Conservation (phyloP, 176 grass and related monocot species). For the Musa acuminata region DNA sequence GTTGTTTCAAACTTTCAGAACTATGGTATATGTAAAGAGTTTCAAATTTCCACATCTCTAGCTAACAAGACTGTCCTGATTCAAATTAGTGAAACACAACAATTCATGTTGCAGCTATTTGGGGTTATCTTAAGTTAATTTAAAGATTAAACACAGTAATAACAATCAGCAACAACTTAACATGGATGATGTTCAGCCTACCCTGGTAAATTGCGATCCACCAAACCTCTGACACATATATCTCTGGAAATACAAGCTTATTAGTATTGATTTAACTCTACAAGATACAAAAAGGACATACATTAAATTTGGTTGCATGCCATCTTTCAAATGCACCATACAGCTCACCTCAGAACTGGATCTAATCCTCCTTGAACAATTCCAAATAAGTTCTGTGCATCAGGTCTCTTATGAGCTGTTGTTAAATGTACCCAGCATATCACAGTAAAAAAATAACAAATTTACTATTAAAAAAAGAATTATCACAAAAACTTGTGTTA, state of each 20-base stretch:
- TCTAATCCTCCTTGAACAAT: constrained; percentile 98
- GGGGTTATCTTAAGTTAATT: neutral
- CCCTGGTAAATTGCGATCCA: constrained; percentile 89
- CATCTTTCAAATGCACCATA: neutral
- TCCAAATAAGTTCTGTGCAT: constrained; percentile 88
- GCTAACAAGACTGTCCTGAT: too few relatives aligned
- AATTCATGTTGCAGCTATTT: neutral
- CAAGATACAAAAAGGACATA: neutral
- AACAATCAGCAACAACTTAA: neutral
- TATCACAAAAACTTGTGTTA: neutral
- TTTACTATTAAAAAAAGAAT: neutral
- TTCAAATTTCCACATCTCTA: too few relatives aligned
- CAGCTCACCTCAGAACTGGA: constrained; percentile 70
- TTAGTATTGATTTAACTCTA: neutral
- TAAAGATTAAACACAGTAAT: neutral
- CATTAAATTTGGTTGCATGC: neutral
- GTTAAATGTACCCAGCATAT: constrained; percentile 32
- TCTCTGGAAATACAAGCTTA: constrained; percentile 47
- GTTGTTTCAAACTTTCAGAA: too few relatives aligned
- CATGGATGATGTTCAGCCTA: constrained; percentile 21
- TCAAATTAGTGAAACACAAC: too few relatives aligned
- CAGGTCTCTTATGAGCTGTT: constrained; percentile 88
- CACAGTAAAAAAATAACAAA: neutral
- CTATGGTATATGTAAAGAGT: neutral
- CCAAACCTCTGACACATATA: constrained; percentile 77